These are phyloP conservation scores for Syzygium grande DNA, from an alignment of 345 rosid species.

Conservation along the genomic window DNA sequence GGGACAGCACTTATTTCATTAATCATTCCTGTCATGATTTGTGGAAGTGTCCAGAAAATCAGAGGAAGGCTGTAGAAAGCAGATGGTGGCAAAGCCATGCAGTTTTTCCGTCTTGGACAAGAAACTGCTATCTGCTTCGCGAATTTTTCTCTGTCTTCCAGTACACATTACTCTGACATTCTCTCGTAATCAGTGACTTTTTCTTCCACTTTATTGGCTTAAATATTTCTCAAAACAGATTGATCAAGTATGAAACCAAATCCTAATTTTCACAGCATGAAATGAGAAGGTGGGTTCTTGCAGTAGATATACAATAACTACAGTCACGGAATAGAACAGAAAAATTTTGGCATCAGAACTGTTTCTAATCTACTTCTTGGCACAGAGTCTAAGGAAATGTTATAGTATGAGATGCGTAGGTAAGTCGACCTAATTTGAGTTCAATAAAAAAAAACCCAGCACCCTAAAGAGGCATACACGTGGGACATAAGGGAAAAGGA, in stretches of 20 bases:
- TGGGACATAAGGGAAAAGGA: background rate
- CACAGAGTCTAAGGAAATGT: background rate
- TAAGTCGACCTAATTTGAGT: background rate
- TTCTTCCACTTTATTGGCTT: background rate
- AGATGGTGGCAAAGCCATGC: background rate
- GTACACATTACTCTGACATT: background rate
- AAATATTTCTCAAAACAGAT: background rate
- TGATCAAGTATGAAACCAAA: background rate
- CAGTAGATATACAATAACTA: background rate
- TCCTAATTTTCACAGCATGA: background rate
- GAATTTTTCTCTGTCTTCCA: background rate
- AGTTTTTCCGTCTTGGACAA: background rate
- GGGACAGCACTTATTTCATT: background rate
- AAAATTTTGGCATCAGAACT: background rate
- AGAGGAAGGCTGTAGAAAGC: background rate
- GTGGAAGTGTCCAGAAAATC: background rate
- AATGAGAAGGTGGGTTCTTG: background rate
- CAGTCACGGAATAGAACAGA: background rate
- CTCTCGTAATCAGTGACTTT: background rate
- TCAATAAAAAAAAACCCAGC: background rate
- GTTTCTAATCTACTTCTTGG: background rate
- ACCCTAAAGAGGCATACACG: background rate
- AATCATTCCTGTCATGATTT: background rate
- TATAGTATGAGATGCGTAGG: background rate
- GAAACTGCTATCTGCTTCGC: background rate